phyloP scores from a whole-genome alignment of 163 green algal genomes.

The Scenedesmus sp. region DNA sequence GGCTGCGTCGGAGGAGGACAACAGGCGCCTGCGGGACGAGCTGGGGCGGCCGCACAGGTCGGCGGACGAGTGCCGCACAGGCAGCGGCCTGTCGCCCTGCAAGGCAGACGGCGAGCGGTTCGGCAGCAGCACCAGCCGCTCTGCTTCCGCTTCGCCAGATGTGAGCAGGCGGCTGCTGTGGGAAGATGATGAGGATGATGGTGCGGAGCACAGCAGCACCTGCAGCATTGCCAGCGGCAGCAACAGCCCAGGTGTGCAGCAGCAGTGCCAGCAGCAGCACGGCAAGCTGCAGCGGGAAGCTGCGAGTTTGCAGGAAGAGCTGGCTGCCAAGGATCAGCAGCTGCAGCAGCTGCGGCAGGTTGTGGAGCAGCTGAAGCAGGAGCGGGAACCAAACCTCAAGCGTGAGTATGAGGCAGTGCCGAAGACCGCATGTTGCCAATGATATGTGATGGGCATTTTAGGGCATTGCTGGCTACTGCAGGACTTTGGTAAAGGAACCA shows the following conservation, averaged over 20 bases:
- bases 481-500: too few species aligned
- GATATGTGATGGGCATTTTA: too few species aligned
- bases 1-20: constrained; percentile 11
- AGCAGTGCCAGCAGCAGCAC: constrained; percentile 22
- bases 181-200: background rate
- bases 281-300: background rate
- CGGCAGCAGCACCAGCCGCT: background rate
- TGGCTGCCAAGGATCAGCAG: constrained; percentile 29
- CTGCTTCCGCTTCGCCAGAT: background rate
- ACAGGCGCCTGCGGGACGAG: constrained; percentile 3
- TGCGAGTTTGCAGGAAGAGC: background rate
- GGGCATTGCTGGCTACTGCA: too few species aligned
- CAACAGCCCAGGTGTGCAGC: background rate
- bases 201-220: background rate
- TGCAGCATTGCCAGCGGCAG: background rate
- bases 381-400: background rate
- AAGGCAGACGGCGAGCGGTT: background rate
- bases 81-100: constrained; percentile 16
- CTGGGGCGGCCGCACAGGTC: background rate
- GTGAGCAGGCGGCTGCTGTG: background rate
- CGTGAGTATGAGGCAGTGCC: background rate
- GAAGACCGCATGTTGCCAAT: background rate
- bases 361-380: background rate
- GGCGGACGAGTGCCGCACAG: background rate
- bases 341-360: constrained; percentile 1